Evolutionary conservation across 345 rosid species (phyloP), one percentile per base, ranked within the genome.

Genomic region (Brassica nigra): DNA sequence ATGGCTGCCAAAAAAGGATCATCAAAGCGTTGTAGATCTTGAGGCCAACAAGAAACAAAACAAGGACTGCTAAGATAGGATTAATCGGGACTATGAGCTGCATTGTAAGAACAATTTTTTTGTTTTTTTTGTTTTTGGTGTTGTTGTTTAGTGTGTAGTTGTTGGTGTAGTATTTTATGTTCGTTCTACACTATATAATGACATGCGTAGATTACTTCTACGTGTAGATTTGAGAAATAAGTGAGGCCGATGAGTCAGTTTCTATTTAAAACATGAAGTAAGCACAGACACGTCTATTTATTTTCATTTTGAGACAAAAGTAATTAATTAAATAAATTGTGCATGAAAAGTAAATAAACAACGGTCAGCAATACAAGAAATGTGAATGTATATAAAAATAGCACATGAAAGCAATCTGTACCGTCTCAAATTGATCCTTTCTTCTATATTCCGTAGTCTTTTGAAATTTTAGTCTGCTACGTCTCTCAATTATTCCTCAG

Each of bases 1-100:
- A 75, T 47, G 83, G 83, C 30, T 33, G 16, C 80, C 83, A 80
- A 20, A 80, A 39, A 11, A 74, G 23, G 14, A 67, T 47, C 23
- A 18, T 14, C 47, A 66, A 73, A 59, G 74, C 77, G 1, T 73
- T 28, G 31, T 9, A 23, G 2, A 58, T 58, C 68, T 1, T 59
- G 16, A 30, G 42, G 59, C 49, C 42, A 37, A 72, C 4, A 28
- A 61, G 6, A 34, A 34, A 52, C 30, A 73, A 3, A 14, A 78
- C 27, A 71, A 73, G 8, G 36, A 49, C 23, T 54, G 58, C 2
- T 2, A 70, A 23, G 70, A 77, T 11, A 31, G 3, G 29, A 70
- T 18, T 20, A 3, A 31, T 29, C n/a, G 15, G 3, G 75, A 3
- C 36, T n/a, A 34, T 1, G 8, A 77, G 14, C 57, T 70, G 71